These are phyloP conservation scores for Leptographium flavum DNA, from an alignment of 2,329 filamentous ascomycete genomes.

Conservation along the genomic window DNA sequence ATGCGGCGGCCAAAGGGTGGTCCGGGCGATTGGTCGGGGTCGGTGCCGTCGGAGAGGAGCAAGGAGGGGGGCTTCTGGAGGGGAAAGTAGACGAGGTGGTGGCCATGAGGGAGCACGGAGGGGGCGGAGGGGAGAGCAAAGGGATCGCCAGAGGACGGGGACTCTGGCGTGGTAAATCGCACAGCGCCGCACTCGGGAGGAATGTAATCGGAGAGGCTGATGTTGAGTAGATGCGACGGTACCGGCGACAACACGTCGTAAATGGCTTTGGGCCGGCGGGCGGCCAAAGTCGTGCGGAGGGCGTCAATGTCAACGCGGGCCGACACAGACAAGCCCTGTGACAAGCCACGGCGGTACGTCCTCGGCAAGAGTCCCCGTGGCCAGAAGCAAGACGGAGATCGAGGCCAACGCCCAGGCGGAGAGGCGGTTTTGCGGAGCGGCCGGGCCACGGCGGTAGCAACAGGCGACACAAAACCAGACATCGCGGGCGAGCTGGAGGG, in stretches of 20 bases:
- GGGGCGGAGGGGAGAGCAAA: neutral
- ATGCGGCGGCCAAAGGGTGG: constrained; percentile 59
- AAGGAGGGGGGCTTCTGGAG: constrained; percentile 44
- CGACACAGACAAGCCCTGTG: too few relatives aligned
- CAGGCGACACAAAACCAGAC: neutral
- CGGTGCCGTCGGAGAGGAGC: constrained; percentile 73
- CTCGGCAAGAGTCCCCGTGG: neutral
- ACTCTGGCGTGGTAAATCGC: neutral
- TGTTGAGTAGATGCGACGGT: constrained; percentile 49
- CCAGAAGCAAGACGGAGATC: neutral
- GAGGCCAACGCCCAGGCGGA: neutral
- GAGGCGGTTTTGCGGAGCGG: neutral
- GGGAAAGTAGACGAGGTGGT: constrained; percentile 84
- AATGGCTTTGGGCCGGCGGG: constrained; percentile 19
- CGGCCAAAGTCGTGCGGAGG: constrained; percentile 6
- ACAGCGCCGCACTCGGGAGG: constrained; percentile 18
- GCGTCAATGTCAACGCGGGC: constrained; percentile 5
- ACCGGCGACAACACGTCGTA: constrained; percentile 38
- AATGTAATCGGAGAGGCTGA: constrained; percentile 32
- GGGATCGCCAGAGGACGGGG: neutral
- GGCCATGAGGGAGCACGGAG: constrained; percentile 42
- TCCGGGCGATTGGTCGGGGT: constrained; percentile 63
- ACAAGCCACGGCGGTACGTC: too few relatives aligned
- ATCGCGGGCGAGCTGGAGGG: too few relatives aligned
- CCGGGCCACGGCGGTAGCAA: neutral